phyloP scores from a whole-genome alignment of 108 stramenopile species.

The Cyclotella cryptica region DNA sequence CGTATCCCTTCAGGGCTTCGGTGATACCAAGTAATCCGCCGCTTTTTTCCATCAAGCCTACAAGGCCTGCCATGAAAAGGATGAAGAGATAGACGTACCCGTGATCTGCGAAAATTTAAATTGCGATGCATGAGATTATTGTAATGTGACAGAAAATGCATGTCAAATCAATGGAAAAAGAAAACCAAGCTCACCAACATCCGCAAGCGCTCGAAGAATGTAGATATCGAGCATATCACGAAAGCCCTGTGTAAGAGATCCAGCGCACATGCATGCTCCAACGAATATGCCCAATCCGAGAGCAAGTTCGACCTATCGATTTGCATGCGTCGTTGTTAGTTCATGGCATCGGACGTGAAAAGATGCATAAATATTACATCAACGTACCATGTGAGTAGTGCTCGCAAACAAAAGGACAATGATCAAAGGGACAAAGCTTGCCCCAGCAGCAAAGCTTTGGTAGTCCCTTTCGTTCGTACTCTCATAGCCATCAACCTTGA shows the following conservation, averaged over 20 bases:
- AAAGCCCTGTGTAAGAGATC: constrained; percentile 45
- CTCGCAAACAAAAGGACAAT: constrained; percentile 53
- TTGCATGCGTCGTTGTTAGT: neutral
- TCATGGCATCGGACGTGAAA: neutral
- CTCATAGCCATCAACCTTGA: constrained; percentile 13
- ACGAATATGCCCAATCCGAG: constrained; percentile 57
- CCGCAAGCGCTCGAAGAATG: constrained; percentile 47
- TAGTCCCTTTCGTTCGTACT: constrained; percentile 18
- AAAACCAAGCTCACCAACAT: neutral
- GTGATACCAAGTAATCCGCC: constrained; percentile 62
- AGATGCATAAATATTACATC: neutral
- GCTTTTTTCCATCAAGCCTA: constrained; percentile 56
- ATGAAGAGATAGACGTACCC: constrained; percentile 55
- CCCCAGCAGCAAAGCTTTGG: constrained; percentile 59
- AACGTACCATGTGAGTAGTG: constrained; percentile 48
- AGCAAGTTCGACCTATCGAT: constrained; percentile 38
- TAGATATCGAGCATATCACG: constrained; percentile 52
- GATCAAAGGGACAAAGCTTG: constrained; percentile 56
- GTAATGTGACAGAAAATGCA: neutral
- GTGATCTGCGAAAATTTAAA: constrained; percentile 8
- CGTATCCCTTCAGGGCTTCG: constrained; percentile 31
- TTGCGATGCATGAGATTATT: neutral
- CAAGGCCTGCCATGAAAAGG: constrained; percentile 60
- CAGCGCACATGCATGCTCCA: constrained; percentile 60
- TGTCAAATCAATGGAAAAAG: neutral